phyloP scores from a whole-genome alignment of 495 filamentous ascomycete species.

The Stereocaulon alpinum region DNA sequence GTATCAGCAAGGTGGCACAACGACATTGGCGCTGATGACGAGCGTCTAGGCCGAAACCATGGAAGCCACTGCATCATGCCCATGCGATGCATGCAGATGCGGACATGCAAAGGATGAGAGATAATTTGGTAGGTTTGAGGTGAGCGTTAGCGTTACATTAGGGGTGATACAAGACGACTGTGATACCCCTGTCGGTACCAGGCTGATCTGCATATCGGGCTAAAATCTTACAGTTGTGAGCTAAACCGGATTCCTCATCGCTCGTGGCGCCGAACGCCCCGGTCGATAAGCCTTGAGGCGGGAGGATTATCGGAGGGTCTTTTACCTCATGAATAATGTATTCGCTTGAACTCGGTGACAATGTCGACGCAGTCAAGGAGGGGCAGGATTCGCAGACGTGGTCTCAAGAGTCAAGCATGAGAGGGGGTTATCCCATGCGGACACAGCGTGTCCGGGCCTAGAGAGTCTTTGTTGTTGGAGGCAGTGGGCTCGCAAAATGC shows the following conservation, averaged over 20 bases:
- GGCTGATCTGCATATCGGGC: too few relatives aligned
- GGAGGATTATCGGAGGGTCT: too few relatives aligned
- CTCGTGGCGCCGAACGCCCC: too few relatives aligned
- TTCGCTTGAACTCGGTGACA: background rate
- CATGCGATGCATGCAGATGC: background rate
- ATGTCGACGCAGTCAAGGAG: background rate
- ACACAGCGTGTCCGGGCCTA: too few relatives aligned
- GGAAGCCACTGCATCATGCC: slow-evolving; percentile 3
- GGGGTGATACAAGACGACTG: background rate
- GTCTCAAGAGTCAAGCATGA: background rate
- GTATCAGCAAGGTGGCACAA: background rate
- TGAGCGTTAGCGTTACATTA: background rate
- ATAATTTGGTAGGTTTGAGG: background rate
- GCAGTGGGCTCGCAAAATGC: background rate
- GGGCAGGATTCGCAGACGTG: background rate
- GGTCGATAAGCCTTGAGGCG: too few relatives aligned
- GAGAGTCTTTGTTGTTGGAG: background rate
- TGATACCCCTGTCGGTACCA: background rate
- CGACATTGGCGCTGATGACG: background rate
- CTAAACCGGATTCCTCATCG: too few relatives aligned
- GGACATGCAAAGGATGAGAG: background rate
- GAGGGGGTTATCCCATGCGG: too few relatives aligned
- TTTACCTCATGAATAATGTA: background rate
- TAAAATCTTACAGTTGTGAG: too few relatives aligned
- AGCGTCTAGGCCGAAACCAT: background rate